Base-by-base conservation (phyloP, 192 early-diverging fungal genomes). In the Backusella luteola region DNA sequence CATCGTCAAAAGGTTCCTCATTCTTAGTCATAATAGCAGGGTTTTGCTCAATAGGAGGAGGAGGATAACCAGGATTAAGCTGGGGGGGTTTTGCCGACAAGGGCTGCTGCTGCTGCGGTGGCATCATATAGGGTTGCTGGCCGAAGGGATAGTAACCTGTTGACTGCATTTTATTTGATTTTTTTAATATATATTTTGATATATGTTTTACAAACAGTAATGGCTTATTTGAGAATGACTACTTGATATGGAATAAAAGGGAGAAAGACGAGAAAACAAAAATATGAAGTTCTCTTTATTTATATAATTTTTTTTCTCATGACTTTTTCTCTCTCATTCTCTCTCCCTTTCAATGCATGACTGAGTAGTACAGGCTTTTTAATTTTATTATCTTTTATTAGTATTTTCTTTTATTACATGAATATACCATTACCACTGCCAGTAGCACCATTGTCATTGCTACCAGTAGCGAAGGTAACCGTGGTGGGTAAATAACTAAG, bases 1-100 rank as follows among this genome's bases (percentile, higher is more conserved):
- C 90, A 15, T 85, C 76, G 77, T 77, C 76, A 72, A 86, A 59
- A 70, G 73, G 56, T 52, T 49, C 71, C 6, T 49, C 34, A 34
- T 8, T 41, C 14, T 69, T 41, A n/a, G 26, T 21, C 12, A 53
- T 29, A 53, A 5, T 21, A 21, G 36, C 8, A 21, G 17, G 34
- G 34, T 41, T 34, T 23, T 36, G 67, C 1, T 69, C n/a, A 38
- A n/a, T 35, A 38, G 67, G 14, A 69, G 34, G 34, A 21, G 29
- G 67, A 36, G 4, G 32, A 36, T 19, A 17, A 19, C 26, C 5
- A 38, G 67, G 38, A 69, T 21, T 35, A 69, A 41, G n/a, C 21
- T 26, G 68, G 4, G 38, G 68, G 8, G 35, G 35, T 17, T 23
- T 26, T 26, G 12, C 23, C 11, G 8, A 9, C 8, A 29, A 63